Evolutionary conservation across 768 basidiomycete species (phyloP), one percentile per base, ranked within the genome.

Genomic region (Suillus sp.): DNA sequence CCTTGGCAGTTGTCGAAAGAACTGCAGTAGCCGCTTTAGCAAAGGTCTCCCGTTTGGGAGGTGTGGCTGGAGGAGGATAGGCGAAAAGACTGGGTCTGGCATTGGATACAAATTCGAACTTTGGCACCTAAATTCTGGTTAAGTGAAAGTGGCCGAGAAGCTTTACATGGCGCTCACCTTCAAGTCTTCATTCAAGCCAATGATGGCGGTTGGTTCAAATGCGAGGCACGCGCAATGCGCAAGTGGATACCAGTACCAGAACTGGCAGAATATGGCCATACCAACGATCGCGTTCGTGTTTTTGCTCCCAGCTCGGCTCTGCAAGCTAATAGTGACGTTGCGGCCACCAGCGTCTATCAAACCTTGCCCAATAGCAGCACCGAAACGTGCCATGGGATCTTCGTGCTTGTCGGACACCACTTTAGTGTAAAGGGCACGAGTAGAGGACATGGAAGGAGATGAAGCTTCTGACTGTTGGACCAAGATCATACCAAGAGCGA

Each of bases 181-280:
- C 58, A 99, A 79, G 65, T 95, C 86, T 65, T 84, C 89, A 69
- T 94, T 91, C 63, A 99, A 77, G 35, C 94, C 96, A 69, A 99
- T 95, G 62, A 99, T 90, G 10, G 91, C 95, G 16, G 97, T 99
- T 3, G 97, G 96, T 62, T 93, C 91, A 76, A 99, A 98, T 2
- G 96, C 90, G 66, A 99, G 79, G 69, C 90, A 92, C 18, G 92
- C 91, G 66, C 92, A 95, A 71, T 98, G 96, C 16, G 95, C 95
- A 32, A 99, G 81, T 38, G 97, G 97, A 78, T 96, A 99, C 97
- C 97, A 99, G 75, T 99, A 99, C 97, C 97, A 99, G 79, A 99
- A 99, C 76, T 99, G 97, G 71, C 92, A 93, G 81, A 99, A 99
- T 73, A 99, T 78, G 20, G 92, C 88, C 91, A 99, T 95, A n/a